A percentile compares a stretch with the other conserved stretches of the same genome.
phyloP scores from a whole-genome alignment of 2,329 filamentous ascomycete species.

The Cordyceps javanica region DNA sequence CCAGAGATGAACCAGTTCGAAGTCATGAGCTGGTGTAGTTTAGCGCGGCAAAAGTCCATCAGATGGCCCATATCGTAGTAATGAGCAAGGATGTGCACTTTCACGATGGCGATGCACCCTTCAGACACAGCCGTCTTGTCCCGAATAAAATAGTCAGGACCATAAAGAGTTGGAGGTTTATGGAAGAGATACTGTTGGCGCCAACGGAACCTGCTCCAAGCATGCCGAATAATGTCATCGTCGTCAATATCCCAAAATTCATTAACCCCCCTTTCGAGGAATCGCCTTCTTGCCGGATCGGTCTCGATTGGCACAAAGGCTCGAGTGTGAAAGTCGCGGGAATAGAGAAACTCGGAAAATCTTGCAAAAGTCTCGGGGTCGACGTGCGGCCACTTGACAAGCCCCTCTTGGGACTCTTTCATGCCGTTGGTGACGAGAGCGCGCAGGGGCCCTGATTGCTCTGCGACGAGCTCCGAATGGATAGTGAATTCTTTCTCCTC shows the following conservation, averaged over 20 bases:
- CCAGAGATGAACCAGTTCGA: accelerated
- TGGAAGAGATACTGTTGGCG: not conserved
- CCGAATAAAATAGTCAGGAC: not conserved
- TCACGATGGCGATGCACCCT: not conserved
- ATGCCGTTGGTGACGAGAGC: not conserved
- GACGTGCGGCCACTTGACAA: not conserved
- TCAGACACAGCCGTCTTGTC: not conserved
- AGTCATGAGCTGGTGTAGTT: not conserved
- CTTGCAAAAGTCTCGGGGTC: not conserved
- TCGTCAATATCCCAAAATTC: not conserved
- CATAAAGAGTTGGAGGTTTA: not conserved
- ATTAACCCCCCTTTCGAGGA: no score
- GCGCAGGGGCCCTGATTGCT: not conserved
- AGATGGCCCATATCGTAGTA: not conserved
- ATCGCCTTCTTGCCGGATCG: no score
- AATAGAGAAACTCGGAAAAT: not conserved
- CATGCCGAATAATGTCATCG: not conserved
- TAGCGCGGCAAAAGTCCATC: not conserved
- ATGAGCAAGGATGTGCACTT: not conserved
- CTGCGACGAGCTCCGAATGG: not conserved
- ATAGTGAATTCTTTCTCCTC: not conserved
- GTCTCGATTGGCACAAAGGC: no score
- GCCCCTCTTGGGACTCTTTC: not conserved
- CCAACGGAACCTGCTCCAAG: not conserved
- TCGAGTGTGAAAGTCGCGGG: not conserved